Conservation (phyloP, 1,139 yeast species). For the Blastobotrys malaysiensis region DNA sequence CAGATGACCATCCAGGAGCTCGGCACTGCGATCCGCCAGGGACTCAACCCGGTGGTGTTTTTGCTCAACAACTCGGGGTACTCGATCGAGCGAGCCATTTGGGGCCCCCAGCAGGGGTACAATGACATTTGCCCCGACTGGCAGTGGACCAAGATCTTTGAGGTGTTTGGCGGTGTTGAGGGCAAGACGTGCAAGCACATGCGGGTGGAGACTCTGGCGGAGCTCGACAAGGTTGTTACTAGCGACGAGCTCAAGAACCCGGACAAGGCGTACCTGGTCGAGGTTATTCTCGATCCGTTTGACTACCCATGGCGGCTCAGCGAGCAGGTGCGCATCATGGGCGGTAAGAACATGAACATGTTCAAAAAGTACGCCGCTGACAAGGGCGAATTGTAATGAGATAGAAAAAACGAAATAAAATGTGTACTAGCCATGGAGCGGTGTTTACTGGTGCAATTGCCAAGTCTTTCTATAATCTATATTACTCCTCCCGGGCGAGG, state of each 20-base stretch:
- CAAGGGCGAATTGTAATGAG: conserved; percentile 16
- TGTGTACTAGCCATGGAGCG: too few species aligned
- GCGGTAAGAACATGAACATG: conserved; percentile 21
- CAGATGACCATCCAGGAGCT: conserved; percentile 80
- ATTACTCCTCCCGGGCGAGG: conserved; percentile 5
- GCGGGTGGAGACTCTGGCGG: conserved; percentile 33
- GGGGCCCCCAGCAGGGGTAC: conserved; percentile 69
- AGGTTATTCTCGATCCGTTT: conserved; percentile 50
- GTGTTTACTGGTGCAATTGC: neutral
- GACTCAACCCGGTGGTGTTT: conserved; percentile 57
- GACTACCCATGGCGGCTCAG: conserved; percentile 58
- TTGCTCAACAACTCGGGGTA: conserved; percentile 80
- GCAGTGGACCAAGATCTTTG: conserved; percentile 67
- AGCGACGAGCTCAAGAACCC: conserved; percentile 30
- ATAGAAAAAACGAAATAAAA: neutral
- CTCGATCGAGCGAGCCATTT: conserved; percentile 77
- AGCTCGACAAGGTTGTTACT: conserved; percentile 36
- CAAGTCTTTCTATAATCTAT: neutral
- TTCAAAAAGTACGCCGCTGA: conserved; percentile 23
- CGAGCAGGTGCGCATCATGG: conserved; percentile 27
- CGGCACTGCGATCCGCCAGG: conserved; percentile 58
- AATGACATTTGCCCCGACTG: conserved; percentile 75
- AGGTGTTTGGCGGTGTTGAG: conserved; percentile 60
- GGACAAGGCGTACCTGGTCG: conserved; percentile 46
- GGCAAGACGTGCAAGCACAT: conserved; percentile 34